phyloP scores from a whole-genome alignment of 805 yeast species.

The Pichia pseudocactophila region DNA sequence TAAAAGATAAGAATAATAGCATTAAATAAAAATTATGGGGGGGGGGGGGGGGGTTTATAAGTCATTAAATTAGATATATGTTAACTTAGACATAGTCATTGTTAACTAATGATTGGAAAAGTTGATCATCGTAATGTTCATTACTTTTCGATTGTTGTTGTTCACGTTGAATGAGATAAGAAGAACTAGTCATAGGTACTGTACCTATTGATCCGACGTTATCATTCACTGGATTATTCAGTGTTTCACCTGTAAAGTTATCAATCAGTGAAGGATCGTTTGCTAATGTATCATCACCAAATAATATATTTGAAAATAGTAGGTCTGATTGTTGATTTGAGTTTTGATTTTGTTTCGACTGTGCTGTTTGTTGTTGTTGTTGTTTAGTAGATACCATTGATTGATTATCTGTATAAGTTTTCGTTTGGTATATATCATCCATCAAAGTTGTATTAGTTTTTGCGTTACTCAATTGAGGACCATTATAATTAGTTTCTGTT shows the following conservation, averaged over 20 bases:
- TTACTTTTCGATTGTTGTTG: not conserved
- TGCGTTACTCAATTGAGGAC: conserved; percentile 22
- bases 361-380: no score
- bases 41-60: no score
- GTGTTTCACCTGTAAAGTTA: no score
- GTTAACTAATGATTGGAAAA: conserved; percentile 3
- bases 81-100: not conserved
- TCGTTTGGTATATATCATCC: conserved; percentile 27
- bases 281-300: not conserved
- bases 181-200: conserved; percentile 6
- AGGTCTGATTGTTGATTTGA: not conserved
- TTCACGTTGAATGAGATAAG: not conserved
- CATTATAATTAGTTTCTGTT: conserved; percentile 13
- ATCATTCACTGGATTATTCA: not conserved
- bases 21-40: not conserved
- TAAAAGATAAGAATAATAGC: not conserved
- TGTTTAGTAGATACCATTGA: not conserved
- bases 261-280: not conserved
- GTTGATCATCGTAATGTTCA: conserved; percentile 8
- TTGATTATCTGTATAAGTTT: conserved; percentile 23
- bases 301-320: no score
- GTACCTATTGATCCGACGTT: conserved; percentile 3
- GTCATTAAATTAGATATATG: not conserved
- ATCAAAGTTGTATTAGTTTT: conserved; percentile 28
- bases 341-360: not conserved